These are phyloP conservation scores for Venturia aucupariae DNA, from an alignment of 2,329 filamentous ascomycete genomes.

Conservation along the genomic window DNA sequence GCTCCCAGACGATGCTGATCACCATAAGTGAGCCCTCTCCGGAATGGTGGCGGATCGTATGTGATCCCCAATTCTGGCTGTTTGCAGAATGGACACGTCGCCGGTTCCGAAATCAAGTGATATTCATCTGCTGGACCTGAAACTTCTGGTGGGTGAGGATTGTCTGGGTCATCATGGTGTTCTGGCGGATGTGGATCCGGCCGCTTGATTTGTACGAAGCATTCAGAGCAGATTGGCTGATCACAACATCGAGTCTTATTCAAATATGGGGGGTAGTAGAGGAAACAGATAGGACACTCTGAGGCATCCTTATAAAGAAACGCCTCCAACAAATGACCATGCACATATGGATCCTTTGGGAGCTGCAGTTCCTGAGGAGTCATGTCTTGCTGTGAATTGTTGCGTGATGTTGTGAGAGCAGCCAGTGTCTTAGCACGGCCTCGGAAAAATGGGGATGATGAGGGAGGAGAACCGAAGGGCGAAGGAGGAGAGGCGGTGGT, in stretches of 20 bases:
- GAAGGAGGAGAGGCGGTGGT: constrained; percentile 50
- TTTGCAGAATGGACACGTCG: constrained; percentile 89
- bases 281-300: constrained; percentile 94
- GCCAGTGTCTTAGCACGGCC: constrained; percentile 83
- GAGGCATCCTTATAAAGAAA: constrained; percentile 83
- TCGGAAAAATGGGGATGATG: constrained; percentile 54
- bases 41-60: constrained; percentile 81
- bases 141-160: constrained; percentile 27
- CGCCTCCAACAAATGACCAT: constrained; percentile 88
- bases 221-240: constrained; percentile 94
- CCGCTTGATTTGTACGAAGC: constrained; percentile 96
- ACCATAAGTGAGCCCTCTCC: constrained; percentile 68
- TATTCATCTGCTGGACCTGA: constrained; percentile 33
- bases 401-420: constrained; percentile 67
- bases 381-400: constrained; percentile 62
- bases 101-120: constrained; percentile 79
- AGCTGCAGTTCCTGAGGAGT: constrained; percentile 69
- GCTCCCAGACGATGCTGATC: constrained; percentile 41
- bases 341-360: constrained; percentile 76
- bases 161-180: constrained; percentile 45
- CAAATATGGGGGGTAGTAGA: constrained; percentile 89
- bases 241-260: constrained; percentile 94
- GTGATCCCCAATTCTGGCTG: constrained; percentile 95
- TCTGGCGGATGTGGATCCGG: constrained; percentile 85
- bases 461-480: constrained; percentile 36